Conservation (phyloP, 139 green algal species). For the Pleodorina starrii region DNA sequence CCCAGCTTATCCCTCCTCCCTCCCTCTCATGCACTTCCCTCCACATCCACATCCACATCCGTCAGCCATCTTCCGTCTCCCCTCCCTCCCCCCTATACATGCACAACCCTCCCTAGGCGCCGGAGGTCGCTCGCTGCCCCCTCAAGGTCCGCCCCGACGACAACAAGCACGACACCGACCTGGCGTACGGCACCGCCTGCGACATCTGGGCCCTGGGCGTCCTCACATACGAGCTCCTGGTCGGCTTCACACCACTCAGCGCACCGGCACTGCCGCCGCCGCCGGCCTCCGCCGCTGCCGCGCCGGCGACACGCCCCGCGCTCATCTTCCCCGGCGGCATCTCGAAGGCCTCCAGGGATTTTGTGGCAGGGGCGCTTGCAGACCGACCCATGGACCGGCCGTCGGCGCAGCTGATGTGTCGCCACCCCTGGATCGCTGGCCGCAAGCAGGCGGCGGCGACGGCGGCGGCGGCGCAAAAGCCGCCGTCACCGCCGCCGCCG, state of each 20-base stretch:
- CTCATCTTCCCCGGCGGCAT: slow-evolving; percentile 51
- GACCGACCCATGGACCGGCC: slow-evolving; percentile 39
- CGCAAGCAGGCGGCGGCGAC: background rate
- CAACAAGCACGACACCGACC: slow-evolving; percentile 65
- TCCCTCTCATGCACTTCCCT: background rate
- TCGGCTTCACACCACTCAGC: slow-evolving; percentile 76
- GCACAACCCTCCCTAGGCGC: slow-evolving; percentile 35
- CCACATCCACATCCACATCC: no score
- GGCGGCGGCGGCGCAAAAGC: background rate
- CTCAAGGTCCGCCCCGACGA: slow-evolving; percentile 68
- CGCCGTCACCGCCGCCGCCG: background rate
- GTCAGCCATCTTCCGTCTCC: no score
- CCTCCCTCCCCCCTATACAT: background rate
- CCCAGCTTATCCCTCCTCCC: background rate
- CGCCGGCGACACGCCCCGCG: background rate
- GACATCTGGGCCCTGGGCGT: slow-evolving; percentile 89
- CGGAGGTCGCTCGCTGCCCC: slow-evolving; percentile 62
- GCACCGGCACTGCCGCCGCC: background rate
- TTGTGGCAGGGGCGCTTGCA: slow-evolving; percentile 49
- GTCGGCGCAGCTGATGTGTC: slow-evolving; percentile 47
- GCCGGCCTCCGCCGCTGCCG: background rate
- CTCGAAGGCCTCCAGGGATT: slow-evolving; percentile 50
- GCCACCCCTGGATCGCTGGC: slow-evolving; percentile 56
- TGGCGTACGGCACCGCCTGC: slow-evolving; percentile 63
- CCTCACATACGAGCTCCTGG: slow-evolving; percentile 84